Percentiles rank a stretch among this genome's conserved stretches.
Evolutionary conservation across 1,139 yeast genomes (phyloP).

Genomic region (Tardiomyces digboiensis): DNA sequence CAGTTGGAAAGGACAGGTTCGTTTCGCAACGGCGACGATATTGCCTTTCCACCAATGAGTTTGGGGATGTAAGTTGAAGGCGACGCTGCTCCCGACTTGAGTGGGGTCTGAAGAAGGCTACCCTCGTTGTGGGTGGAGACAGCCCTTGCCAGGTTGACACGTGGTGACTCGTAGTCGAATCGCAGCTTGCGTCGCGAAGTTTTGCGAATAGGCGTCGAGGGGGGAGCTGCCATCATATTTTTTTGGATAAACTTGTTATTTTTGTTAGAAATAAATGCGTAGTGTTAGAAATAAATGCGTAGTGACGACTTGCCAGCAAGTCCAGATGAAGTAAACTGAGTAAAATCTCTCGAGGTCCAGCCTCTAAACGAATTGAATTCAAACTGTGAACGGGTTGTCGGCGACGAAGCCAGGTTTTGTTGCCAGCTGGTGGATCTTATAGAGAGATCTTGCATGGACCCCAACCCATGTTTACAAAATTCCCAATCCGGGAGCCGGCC

Average conservation of each 20-base stretch:
- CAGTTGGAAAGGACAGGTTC: slow-evolving; percentile 32
- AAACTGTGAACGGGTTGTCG: no score
- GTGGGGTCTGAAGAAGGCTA: neutral
- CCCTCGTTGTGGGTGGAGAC: neutral
- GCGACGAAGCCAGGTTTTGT: no score
- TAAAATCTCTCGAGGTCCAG: neutral
- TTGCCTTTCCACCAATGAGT: slow-evolving; percentile 10
- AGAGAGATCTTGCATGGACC: no score
- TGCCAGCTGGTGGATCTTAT: no score
- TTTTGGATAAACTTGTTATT: neutral
- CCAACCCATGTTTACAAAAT: no score
- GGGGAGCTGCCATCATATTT: neutral
- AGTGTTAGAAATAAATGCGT: neutral
- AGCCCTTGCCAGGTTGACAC: neutral
- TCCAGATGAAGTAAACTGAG: neutral
- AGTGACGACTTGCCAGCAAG: neutral
- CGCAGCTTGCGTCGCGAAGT: neutral
- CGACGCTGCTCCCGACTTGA: neutral
- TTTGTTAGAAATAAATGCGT: neutral
- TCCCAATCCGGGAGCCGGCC: no score
- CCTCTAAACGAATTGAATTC: no score
- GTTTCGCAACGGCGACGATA: slow-evolving; percentile 35
- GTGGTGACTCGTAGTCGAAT: neutral
- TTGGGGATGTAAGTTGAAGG: slow-evolving; percentile 13
- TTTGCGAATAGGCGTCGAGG: neutral